phyloP scores from a whole-genome alignment of 306 rosid genomes.

The Glycine soja region DNA sequence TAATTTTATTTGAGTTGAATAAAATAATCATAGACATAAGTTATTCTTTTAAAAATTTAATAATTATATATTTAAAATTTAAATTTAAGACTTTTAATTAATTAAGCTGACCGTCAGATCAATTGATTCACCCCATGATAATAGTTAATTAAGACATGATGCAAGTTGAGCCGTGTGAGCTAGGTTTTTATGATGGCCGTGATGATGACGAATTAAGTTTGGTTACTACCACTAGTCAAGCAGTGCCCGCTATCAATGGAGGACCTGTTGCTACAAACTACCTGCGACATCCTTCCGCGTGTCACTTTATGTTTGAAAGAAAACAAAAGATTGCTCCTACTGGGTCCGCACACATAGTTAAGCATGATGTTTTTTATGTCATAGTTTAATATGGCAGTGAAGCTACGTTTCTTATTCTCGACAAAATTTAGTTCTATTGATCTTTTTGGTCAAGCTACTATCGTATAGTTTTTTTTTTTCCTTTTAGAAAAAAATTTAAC shows the following conservation, averaged over 20 bases:
- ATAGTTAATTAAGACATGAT: too few species aligned
- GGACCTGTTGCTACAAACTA: conserved; percentile 16
- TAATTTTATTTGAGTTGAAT: too few species aligned
- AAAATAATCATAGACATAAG: too few species aligned
- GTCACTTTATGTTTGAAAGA: background rate
- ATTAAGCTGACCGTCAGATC: too few species aligned
- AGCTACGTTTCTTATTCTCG: background rate
- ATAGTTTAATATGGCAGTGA: background rate
- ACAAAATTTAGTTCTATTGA: background rate
- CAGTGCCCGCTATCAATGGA: conserved; percentile 55
- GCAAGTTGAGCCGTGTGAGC: background rate
- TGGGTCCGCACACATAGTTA: background rate
- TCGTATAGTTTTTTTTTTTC: too few species aligned
- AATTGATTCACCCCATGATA: too few species aligned
- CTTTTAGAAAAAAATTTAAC: too few species aligned
- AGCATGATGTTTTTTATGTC: too few species aligned
- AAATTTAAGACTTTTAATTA: too few species aligned
- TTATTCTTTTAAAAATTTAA: too few species aligned
- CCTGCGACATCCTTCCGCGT: background rate
- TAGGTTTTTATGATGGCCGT: background rate
- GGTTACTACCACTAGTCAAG: conserved; percentile 35
- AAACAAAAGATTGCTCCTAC: background rate
- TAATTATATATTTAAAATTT: too few species aligned
- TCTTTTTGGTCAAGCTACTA: background rate
- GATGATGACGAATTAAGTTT: background rate